A percentile compares a stretch with the other conserved stretches of the same genome.
phyloP scores from a whole-genome alignment of 306 rosid genomes.

The Mimosa bimucronata region DNA sequence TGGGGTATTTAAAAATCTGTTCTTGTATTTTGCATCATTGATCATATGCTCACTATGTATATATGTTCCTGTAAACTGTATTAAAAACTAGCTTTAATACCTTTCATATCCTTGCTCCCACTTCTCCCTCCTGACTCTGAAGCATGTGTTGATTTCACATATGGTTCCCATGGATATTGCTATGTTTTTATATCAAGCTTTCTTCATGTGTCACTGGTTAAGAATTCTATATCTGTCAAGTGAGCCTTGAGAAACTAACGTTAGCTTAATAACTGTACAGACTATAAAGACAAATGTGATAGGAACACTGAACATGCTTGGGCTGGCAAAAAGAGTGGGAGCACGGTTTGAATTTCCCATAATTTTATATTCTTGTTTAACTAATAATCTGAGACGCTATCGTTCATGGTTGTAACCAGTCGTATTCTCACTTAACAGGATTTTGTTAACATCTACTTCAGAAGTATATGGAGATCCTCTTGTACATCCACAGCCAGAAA shows the following conservation, averaged over 20 bases:
- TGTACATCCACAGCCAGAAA: slow-evolving; percentile 70
- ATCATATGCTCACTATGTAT: not conserved
- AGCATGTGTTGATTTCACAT: not conserved
- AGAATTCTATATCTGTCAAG: not conserved
- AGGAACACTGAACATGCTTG: slow-evolving; percentile 77
- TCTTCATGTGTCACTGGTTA: not conserved
- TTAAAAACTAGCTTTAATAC: not conserved
- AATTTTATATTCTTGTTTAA: not conserved
- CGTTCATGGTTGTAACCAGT: slow-evolving; percentile 19
- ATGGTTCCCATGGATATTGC: not conserved
- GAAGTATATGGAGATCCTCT: slow-evolving; percentile 85
- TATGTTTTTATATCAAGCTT: not conserved
- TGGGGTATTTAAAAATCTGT: slow-evolving; percentile 11
- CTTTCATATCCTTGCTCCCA: not conserved
- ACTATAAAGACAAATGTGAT: slow-evolving; percentile 79
- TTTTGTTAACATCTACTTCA: slow-evolving; percentile 74
- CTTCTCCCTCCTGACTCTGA: not conserved
- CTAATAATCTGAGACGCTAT: not conserved
- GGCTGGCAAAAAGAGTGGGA: slow-evolving; percentile 81
- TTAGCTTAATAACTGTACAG: slow-evolving; percentile 41
- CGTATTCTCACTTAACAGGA: slow-evolving; percentile 44
- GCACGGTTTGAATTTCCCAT: slow-evolving; percentile 50
- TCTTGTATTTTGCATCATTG: not conserved
- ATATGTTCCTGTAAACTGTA: not conserved
- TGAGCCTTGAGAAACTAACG: slow-evolving; percentile 29